These are phyloP conservation scores for Thelonectria blattea DNA, from an alignment of 2,329 filamentous ascomycete species.

Conservation along the genomic window DNA sequence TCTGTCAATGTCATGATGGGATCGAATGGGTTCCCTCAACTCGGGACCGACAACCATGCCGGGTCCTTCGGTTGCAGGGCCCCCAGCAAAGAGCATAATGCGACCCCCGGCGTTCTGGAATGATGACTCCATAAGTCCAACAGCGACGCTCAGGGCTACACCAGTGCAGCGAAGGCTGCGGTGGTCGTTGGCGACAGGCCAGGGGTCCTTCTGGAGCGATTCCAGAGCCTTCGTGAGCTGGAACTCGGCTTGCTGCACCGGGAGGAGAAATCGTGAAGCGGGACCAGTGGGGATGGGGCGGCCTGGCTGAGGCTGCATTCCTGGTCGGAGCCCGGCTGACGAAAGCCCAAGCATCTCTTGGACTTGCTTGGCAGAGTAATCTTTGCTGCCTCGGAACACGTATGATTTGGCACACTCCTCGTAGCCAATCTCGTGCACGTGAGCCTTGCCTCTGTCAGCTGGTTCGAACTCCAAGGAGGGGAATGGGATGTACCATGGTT, in stretches of 20 bases:
- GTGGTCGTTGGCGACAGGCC: constrained; percentile 94
- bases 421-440: constrained; percentile 98
- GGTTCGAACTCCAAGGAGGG: constrained; percentile 13
- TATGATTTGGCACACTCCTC: constrained; percentile 98
- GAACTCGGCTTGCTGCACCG: constrained; percentile 94
- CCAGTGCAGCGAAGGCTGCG: constrained; percentile 91
- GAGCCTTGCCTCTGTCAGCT: constrained; percentile 62
- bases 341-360: constrained; percentile 96
- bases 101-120: constrained; percentile 95
- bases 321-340: constrained; percentile 74
- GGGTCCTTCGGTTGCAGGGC: constrained; percentile 92
- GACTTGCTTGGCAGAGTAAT: constrained; percentile 98
- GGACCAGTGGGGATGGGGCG: constrained; percentile 79
- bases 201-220: constrained; percentile 94
- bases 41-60: constrained; percentile 97
- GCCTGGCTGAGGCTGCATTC: constrained; percentile 75
- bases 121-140: constrained; percentile 89
- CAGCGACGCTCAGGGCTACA: constrained; percentile 93
- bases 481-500: constrained; percentile 73
- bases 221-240: constrained; percentile 96
- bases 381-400: constrained; percentile 96
- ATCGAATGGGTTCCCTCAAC: constrained; percentile 93
- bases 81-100: constrained; percentile 97
- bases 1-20: constrained; percentile 97
- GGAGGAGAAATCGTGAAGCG: constrained; percentile 87